Conservation (phyloP, 768 basidiomycete species). For the Dentipellis fragilis region DNA sequence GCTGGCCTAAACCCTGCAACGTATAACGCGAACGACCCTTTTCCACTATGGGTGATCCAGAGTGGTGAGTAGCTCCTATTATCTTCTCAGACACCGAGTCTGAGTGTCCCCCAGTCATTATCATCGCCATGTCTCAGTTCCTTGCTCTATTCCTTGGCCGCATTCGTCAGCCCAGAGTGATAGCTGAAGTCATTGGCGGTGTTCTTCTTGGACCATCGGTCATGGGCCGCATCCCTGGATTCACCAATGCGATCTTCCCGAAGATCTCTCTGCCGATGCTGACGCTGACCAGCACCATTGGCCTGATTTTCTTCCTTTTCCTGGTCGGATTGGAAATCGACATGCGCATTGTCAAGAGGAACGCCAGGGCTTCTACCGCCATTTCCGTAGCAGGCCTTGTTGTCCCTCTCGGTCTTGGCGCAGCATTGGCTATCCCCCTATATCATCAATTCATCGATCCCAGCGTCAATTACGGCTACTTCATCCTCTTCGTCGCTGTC, state of each 20-base stretch:
- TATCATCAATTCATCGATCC: constrained; percentile 58
- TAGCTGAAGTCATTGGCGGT: constrained; percentile 87
- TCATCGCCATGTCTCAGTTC: constrained; percentile 69
- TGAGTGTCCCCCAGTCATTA: constrained; percentile 43
- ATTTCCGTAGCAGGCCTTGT: constrained; percentile 63
- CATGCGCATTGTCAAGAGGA: constrained; percentile 52
- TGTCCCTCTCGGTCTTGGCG: constrained; percentile 75
- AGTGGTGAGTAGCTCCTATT: constrained; percentile 34
- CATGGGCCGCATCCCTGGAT: constrained; percentile 72
- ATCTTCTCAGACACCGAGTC: background rate
- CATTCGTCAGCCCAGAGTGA: constrained; percentile 85
- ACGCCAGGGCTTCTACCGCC: constrained; percentile 42
- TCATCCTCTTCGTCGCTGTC: constrained; percentile 78
- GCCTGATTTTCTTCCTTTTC: constrained; percentile 72
- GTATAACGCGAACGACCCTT: constrained; percentile 57
- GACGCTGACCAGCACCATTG: constrained; percentile 65
- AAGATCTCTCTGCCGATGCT: constrained; percentile 41
- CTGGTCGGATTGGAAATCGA: constrained; percentile 83
- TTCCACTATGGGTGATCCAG: constrained; percentile 72
- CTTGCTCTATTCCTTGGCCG: constrained; percentile 54
- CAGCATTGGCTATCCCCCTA: constrained; percentile 60
- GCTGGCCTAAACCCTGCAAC: constrained; percentile 62
- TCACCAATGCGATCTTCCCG: constrained; percentile 35
- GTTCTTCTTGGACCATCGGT: constrained; percentile 67
- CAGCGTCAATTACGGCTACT: constrained; percentile 62